A percentile compares a stretch with the other conserved stretches of the same genome.
Conservation (phyloP, 2,329 filamentous ascomycete genomes). For the Fusarium nelsonii region DNA sequence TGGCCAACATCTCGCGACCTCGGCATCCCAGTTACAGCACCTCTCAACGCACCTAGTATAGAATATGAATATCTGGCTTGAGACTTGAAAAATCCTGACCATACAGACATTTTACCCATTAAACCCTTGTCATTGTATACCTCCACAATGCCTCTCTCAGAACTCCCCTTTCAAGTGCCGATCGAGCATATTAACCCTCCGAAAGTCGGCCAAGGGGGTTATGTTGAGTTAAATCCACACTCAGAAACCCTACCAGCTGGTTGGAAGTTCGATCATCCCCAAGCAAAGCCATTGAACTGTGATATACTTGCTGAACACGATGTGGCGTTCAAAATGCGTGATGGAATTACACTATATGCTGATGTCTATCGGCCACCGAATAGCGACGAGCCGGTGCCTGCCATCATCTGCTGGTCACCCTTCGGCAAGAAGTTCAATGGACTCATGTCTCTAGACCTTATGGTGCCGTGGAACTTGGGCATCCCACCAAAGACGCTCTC, state of each 20-base stretch:
- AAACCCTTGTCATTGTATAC: background rate
- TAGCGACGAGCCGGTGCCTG: constrained; percentile 9
- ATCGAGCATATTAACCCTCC: constrained; percentile 7
- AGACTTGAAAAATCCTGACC: background rate
- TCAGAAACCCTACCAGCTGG: constrained; percentile 7
- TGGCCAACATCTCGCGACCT: constrained; percentile 5
- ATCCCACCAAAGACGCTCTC: background rate
- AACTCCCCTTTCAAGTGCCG: constrained; percentile 11
- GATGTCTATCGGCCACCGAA: constrained; percentile 11
- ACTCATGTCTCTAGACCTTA: background rate
- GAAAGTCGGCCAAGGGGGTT: constrained; percentile 13
- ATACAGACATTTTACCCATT: background rate
- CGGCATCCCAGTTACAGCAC: background rate
- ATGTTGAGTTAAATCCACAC: constrained; percentile 5
- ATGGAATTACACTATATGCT: constrained; percentile 6
- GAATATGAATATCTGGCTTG: constrained; percentile 8
- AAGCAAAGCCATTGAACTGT: background rate
- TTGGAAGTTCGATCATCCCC: constrained; percentile 6
- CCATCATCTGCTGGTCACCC: constrained; percentile 17
- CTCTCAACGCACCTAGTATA: fast-evolving
- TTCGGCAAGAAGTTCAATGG: constrained; percentile 28
- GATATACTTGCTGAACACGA: constrained; percentile 18
- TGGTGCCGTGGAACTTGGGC: constrained; percentile 11
- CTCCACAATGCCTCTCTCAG: constrained; percentile 11
- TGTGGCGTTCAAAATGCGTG: constrained; percentile 12